Percentiles rank a stretch among this genome's conserved stretches.
phyloP scores from a whole-genome alignment of 306 rosid species.

The Chamaecrista fasciculata region DNA sequence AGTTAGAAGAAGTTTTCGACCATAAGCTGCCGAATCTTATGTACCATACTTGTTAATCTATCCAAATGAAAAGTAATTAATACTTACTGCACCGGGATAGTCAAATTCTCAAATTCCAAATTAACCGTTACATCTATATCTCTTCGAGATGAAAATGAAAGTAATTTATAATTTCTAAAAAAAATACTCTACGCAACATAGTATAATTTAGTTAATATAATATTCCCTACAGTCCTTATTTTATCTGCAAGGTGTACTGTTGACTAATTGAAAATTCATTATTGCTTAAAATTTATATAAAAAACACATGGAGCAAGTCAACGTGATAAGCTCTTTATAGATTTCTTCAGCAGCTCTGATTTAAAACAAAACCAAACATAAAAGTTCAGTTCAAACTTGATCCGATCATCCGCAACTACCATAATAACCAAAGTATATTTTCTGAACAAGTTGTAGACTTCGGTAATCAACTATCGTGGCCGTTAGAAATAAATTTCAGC shows the following conservation, averaged over 20 bases:
- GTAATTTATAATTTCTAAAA: neutral
- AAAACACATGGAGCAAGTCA: too few relatives aligned
- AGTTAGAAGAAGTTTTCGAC: constrained; percentile 26
- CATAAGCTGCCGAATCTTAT: constrained; percentile 20
- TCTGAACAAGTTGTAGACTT: neutral
- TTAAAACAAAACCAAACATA: neutral
- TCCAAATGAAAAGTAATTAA: constrained; percentile 9
- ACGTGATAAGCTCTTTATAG: too few relatives aligned
- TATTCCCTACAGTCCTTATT: too few relatives aligned
- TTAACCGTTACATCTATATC: too few relatives aligned
- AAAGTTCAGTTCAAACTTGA: neutral
- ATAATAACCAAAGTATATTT: neutral
- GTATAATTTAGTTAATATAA: too few relatives aligned
- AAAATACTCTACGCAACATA: too few relatives aligned
- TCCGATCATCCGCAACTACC: neutral
- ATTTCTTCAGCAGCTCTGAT: neutral
- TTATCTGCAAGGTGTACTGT: too few relatives aligned
- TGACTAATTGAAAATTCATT: too few relatives aligned
- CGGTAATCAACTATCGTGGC: neutral
- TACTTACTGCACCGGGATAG: neutral
- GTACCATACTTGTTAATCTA: constrained; percentile 16
- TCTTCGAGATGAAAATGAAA: too few relatives aligned
- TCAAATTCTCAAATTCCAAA: neutral
- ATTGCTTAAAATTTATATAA: too few relatives aligned
- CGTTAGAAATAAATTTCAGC: neutral